phyloP scores from a whole-genome alignment of 2,329 filamentous ascomycete species.

The Xylariales sp. region DNA sequence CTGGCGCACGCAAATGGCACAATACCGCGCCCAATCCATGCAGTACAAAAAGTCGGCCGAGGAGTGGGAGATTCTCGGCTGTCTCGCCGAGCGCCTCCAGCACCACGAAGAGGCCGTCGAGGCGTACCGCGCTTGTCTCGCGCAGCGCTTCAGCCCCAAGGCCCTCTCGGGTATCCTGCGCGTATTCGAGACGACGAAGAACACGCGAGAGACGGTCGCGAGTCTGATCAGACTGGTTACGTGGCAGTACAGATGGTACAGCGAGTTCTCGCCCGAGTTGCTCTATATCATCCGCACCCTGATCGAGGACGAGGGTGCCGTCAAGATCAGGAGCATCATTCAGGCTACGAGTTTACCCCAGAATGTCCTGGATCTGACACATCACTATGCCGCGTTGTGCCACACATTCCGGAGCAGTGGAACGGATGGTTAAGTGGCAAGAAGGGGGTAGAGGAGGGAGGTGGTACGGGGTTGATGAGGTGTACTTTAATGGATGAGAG shows the following conservation, averaged over 20 bases:
- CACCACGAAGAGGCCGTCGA: constrained; percentile 89
- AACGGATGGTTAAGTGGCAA: constrained; percentile 62
- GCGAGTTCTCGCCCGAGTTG: constrained; percentile 92
- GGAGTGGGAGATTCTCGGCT: constrained; percentile 96
- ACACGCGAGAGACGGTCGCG: constrained; percentile 74
- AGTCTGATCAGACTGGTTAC: constrained; percentile 88
- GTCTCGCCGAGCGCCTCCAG: constrained; percentile 86
- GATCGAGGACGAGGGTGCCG: constrained; percentile 95
- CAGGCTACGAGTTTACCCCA: constrained; percentile 93
- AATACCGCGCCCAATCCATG: constrained; percentile 87
- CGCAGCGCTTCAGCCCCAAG: constrained; percentile 87
- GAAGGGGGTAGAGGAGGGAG: background rate
- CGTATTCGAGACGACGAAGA: constrained; percentile 71
- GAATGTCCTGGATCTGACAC: constrained; percentile 86
- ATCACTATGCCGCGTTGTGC: constrained; percentile 92
- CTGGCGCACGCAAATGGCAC: constrained; percentile 96
- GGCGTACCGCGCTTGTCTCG: constrained; percentile 84
- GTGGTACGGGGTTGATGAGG: too few relatives aligned
- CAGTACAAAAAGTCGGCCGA: constrained; percentile 96
- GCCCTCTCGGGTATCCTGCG: constrained; percentile 81
- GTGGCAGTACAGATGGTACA: constrained; percentile 99
- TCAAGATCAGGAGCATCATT: constrained; percentile 95
- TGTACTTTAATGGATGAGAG: too few relatives aligned
- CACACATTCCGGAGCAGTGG: constrained; percentile 93
- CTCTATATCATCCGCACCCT: constrained; percentile 83